Base-by-base conservation (phyloP, 2,329 filamentous ascomycete species). In the Elsinoe necatrix region DNA sequence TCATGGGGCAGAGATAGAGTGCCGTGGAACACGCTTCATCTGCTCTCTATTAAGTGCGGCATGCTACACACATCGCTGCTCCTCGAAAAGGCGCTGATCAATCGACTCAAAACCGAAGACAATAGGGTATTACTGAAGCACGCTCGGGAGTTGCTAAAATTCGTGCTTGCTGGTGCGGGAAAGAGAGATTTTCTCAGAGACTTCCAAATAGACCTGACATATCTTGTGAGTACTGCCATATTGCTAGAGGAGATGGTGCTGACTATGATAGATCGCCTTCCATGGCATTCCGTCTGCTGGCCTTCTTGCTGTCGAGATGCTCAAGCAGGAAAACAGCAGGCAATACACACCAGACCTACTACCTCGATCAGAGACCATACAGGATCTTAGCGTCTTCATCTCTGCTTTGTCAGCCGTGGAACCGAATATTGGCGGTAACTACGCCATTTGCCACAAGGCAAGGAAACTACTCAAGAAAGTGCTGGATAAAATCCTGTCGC, bases 11-110 rank as follows among this genome's bases (percentile, higher is more conserved):
- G 43, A 9, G 39, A 25, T 20, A 37, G 69, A 0, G 60, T 67
- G 0, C 63, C 66, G 0, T 59, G 78, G 0, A 77, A 77, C 54
- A 69, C 70, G 4, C 69, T 76, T 1, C 71, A 79, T 12, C 64
- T 82, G 1, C 58, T 69, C 1, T 66, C 64, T 47, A 65, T 79
- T 0, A 71, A 72, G 1, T 70, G 81, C 1, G 73, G 77, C 20
- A 75, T 80, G 45, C 66, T 82, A 0, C 77, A 82, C 41, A 83
- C 82, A 37, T 69, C 80, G 2, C 83, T 85, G 57, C 74, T 84
- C 8, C 68, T 83, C 4, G 78, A 84, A 57, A 72, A 82, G 14
- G 72, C 83, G 0, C 67, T 84, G 7, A 70, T 78, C 20, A 79
- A 77, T 16, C 69, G 71, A 42, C 64, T 67, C 2, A 65, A 66